These are phyloP conservation scores for Candida peoriensis DNA, from an alignment of 805 yeast species.

Conservation along the genomic window DNA sequence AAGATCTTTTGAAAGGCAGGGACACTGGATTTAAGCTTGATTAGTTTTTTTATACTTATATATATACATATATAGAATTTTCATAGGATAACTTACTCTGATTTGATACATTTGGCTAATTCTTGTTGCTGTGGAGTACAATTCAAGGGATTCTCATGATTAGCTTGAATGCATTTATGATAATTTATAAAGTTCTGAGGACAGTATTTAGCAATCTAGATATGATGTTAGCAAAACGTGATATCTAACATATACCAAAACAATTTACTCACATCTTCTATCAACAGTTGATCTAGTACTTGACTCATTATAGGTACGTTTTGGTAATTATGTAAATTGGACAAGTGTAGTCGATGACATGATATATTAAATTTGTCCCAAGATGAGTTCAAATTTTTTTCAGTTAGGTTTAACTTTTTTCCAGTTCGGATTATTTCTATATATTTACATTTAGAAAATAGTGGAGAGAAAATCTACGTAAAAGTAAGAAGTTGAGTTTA, in stretches of 20 bases:
- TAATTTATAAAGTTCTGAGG: slow-evolving; percentile 68
- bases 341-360: too few species aligned
- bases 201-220: slow-evolving; percentile 61
- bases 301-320: slow-evolving; percentile 21
- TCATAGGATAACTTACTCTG: too few species aligned
- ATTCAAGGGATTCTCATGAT: slow-evolving; percentile 42
- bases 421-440: too few species aligned
- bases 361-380: too few species aligned
- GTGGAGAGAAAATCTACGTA: too few species aligned
- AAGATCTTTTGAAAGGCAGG: slow-evolving; percentile 72
- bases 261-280: slow-evolving; percentile 54
- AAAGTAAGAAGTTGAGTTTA: too few species aligned
- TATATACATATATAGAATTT: neutral
- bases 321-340: too few species aligned
- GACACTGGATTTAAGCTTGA: slow-evolving; percentile 37
- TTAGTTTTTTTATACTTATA: slow-evolving; percentile 1
- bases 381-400: too few species aligned
- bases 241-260: neutral
- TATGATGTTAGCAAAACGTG: neutral
- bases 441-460: too few species aligned
- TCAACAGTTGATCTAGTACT: slow-evolving; percentile 60
- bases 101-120: slow-evolving; percentile 58
- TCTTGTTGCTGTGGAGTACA: slow-evolving; percentile 54
- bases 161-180: slow-evolving; percentile 65
- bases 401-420: too few species aligned